Evolutionary conservation across 306 rosid species (phyloP).

Genomic region (Inga leiocalycina): DNA sequence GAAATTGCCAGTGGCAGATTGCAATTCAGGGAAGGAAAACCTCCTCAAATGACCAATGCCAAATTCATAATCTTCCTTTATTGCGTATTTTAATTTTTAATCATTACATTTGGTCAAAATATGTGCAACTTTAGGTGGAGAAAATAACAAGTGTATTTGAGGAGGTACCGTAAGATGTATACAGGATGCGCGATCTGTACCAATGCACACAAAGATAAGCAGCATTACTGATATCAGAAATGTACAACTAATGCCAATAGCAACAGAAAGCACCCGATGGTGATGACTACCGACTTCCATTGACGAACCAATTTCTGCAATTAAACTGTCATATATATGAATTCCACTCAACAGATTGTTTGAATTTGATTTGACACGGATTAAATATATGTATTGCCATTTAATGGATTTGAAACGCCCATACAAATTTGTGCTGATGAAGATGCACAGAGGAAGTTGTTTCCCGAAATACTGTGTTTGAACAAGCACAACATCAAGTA

Average conservation of each 20-base stretch:
- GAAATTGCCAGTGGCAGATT: conserved; percentile 82
- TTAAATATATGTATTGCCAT: conserved; percentile 53
- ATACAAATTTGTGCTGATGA: conserved; percentile 54
- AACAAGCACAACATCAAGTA: conserved; percentile 39
- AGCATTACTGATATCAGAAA: conserved; percentile 67
- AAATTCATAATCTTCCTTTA: conserved; percentile 89
- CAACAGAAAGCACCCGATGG: conserved; percentile 68
- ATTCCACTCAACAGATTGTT: conserved; percentile 20
- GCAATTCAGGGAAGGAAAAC: conserved; percentile 88
- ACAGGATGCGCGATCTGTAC: conserved; percentile 74
- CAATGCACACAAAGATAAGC: conserved; percentile 75
- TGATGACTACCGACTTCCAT: conserved; percentile 47
- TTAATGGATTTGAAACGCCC: conserved; percentile 58
- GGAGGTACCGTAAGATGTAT: conserved; percentile 82
- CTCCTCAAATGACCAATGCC: conserved; percentile 85
- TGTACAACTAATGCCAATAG: conserved; percentile 74
- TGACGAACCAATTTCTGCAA: conserved; percentile 62
- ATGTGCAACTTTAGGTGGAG: not conserved
- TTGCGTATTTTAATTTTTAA: conserved; percentile 48
- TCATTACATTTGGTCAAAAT: conserved; percentile 29
- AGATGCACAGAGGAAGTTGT: conserved; percentile 72
- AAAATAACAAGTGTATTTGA: conserved; percentile 22
- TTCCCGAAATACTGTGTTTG: conserved; percentile 73
- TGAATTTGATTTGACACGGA: conserved; percentile 24
- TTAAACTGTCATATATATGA: conserved; percentile 21